Conservation (phyloP, 2,329 filamentous ascomycete genomes). For the Annulohypoxylon truncatum region DNA sequence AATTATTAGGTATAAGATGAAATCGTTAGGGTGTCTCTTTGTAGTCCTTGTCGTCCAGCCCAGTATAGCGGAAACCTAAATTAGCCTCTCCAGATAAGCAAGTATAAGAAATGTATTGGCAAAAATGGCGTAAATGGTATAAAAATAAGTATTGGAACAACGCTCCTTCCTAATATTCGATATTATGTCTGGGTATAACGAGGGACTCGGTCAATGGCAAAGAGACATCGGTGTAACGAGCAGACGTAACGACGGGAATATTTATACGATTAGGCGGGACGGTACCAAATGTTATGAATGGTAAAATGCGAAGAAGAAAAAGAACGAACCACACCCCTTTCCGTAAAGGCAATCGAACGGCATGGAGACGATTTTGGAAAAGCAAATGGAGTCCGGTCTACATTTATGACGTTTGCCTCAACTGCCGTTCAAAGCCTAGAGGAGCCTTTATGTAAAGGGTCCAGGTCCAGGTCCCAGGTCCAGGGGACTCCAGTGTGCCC, state of each 20-base stretch:
- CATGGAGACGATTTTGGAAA: constrained; percentile 30
- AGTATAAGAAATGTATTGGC: background rate
- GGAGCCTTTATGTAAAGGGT: constrained; percentile 4
- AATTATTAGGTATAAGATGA: constrained; percentile 4
- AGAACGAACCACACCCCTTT: constrained; percentile 18
- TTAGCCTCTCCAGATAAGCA: constrained; percentile 26
- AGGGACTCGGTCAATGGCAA: constrained; percentile 23
- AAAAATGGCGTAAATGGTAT: background rate
- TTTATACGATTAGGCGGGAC: constrained; percentile 24
- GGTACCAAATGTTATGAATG: background rate
- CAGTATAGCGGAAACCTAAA: constrained; percentile 35
- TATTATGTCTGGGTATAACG: constrained; percentile 21
- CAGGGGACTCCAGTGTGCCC: background rate
- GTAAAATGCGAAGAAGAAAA: constrained; percentile 9
- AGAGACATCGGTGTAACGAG: constrained; percentile 3
- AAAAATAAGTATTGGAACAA: constrained; percentile 1
- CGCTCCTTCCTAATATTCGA: background rate
- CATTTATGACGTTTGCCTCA: constrained; percentile 37
- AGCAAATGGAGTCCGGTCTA: constrained; percentile 27
- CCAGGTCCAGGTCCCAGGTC: background rate
- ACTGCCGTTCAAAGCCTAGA: constrained; percentile 28
- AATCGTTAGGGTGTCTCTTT: constrained; percentile 3
- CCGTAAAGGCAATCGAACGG: constrained; percentile 18
- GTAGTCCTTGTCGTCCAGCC: constrained; percentile 11
- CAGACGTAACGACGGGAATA: constrained; percentile 10